Base-by-base conservation (phyloP, 2,329 filamentous ascomycete species). In the Torrubiellomyces zombiae region DNA sequence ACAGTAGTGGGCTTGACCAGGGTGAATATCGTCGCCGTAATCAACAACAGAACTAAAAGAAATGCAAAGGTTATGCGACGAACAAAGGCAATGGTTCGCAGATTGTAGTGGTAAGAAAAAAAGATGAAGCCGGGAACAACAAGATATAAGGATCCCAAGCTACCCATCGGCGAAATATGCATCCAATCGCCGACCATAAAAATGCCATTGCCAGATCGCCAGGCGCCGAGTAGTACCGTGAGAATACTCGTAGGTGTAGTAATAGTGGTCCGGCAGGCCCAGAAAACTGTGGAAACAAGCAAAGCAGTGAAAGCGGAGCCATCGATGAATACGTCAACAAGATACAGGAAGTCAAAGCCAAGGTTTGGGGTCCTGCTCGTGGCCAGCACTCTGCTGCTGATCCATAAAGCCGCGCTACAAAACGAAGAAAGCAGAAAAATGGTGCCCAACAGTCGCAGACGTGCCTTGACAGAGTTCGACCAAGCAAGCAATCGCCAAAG, bases 401-500 rank as follows among this genome's bases (percentile, higher is more conserved):
- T 20, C 41, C 52, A 56, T 14, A 59, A 28, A 3, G 56, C 19
- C 1, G 43, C 47, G 27, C 51, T 47, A 6, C 43, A 47, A 3
- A 57, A 16, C 0, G 59, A 49, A 1, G 59, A 50, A 7, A 51
- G 31, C 2, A 55, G 30, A 5, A 67, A 36, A 3, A 64, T 48
- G 3, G 43, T 42, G 5, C 56, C 51, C 7, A 68, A 38, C 1
- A 50, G 55, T 7, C 49, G 52, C n/a, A 68, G 40, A 3, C 60
- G 54, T 16, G 45, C 40, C 32, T 53, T 60, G 5, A 57, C 55
- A 0, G 58, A 63, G 20, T 56, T 51, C 1, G 57, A 47, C 60
- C 63, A 66, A 9, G 55, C 53, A 5, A 69, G 39, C 4, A 64
- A 47, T 18, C 61, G 55, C 63, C 64, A 68, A 3, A 53, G 30